Evolutionary conservation across 2,329 filamentous ascomycete species (phyloP), one percentile per base, ranked within the genome.

Genomic region (Gliomastix tumulicola): DNA sequence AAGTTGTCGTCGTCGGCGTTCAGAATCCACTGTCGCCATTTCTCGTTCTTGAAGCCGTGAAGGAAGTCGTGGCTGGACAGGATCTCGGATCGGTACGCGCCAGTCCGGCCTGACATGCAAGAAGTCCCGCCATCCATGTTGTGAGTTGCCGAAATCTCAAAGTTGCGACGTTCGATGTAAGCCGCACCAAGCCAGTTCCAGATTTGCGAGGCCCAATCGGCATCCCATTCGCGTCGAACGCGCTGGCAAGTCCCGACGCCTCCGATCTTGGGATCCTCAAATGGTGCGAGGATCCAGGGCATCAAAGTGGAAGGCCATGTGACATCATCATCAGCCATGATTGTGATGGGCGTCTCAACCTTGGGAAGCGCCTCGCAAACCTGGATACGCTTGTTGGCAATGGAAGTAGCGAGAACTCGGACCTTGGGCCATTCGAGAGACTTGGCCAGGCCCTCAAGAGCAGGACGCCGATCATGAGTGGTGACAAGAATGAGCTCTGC

Each of bases 1-100:
- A 96, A 97, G 65, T 97, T 97, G 70, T 97, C 90, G 59, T 97
- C 90, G 60, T 97, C 90, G 19, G 90, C 88, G 55, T 96, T 96
- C 42, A 97, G 74, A 53, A 89, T 89, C 63, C 84, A 94, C 50
- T 83, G 80, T 34, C 83, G 76, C 87, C 87, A 95, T 49, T 83
- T 84, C 65, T 97, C 90, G 38, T 89, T 88, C 47, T 86, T 89
- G 68, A 97, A 96, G 32, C 82, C 86, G 45, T 89, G 76, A 30
- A 88, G 80, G 60, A 97, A 97, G 36, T 84, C 79, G 41, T 84
- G 79, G 56, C 89, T 87, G 50, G 87, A 81, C 19, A 97, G 69
- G 44, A 97, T 96, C 54, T 84, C 79, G 9, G 87, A 88, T 33
- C 88, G 83, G 64, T 97, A 96, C 31, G 88, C 89, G 36, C 90